Conservation (phyloP, 148 eudicot genomes). For the Fagopyrum tataricum region DNA sequence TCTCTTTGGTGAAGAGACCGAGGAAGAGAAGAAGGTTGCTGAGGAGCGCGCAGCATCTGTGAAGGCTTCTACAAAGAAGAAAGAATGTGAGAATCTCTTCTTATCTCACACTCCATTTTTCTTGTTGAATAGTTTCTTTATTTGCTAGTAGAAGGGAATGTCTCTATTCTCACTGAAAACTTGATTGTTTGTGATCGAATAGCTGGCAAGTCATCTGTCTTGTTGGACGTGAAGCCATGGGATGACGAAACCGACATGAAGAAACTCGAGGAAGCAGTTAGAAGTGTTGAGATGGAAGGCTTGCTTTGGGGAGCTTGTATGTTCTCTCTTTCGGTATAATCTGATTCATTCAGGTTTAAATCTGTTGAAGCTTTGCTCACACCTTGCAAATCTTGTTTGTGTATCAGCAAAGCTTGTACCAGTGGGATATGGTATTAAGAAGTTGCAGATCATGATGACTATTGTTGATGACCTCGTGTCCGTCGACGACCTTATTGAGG, state of each 20-base stretch:
- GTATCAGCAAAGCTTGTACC: slow-evolving; percentile 75
- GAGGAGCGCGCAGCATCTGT: slow-evolving; percentile 75
- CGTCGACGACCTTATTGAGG: slow-evolving; percentile 67
- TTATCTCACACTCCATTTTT: neutral
- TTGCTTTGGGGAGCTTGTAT: slow-evolving; percentile 91
- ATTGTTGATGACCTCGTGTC: slow-evolving; percentile 91
- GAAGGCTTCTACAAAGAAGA: slow-evolving; percentile 64
- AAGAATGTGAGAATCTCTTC: slow-evolving; percentile 57
- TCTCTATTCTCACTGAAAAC: neutral
- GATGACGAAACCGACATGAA: slow-evolving; percentile 97
- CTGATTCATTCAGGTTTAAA: neutral
- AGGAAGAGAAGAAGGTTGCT: slow-evolving; percentile 92
- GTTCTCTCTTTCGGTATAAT: neutral
- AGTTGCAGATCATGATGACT: slow-evolving; percentile 78
- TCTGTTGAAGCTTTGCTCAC: neutral
- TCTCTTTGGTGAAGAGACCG: slow-evolving; percentile 94
- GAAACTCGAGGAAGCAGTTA: slow-evolving; percentile 91
- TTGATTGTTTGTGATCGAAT: slow-evolving; percentile 13
- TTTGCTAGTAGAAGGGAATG: neutral
- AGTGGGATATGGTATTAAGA: slow-evolving; percentile 97
- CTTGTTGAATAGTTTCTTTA: neutral
- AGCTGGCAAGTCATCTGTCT: slow-evolving; percentile 89
- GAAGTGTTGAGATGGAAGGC: slow-evolving; percentile 73
- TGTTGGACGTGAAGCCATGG: slow-evolving; percentile 91
- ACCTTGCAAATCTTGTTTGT: neutral